A percentile compares a stretch with the other conserved stretches of the same genome.
phyloP scores from a whole-genome alignment of 768 basidiomycete genomes.

The Tremella yokohamensis region DNA sequence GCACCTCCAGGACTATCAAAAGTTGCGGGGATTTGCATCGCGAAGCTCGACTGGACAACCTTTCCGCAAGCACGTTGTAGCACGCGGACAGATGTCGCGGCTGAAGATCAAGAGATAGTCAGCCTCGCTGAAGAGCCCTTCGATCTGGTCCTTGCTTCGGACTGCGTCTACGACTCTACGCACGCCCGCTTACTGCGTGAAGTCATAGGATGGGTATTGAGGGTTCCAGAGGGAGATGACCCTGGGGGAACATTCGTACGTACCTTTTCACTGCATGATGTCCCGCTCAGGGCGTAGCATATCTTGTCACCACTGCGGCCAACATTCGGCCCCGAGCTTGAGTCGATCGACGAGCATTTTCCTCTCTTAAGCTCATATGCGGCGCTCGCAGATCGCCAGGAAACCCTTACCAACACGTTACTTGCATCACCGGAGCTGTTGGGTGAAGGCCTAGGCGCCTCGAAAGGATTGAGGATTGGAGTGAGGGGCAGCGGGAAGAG shows the following conservation, averaged over 20 bases:
- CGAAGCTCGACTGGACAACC: slow-evolving; percentile 48
- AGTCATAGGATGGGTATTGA: slow-evolving; percentile 40
- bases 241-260: slow-evolving; percentile 46
- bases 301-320: slow-evolving; percentile 49
- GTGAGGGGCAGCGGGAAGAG: slow-evolving; percentile 35
- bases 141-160: slow-evolving; percentile 47
- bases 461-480: slow-evolving; percentile 29
- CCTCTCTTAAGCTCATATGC: slow-evolving; percentile 32
- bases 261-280: background rate
- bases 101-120: background rate
- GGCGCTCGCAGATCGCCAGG: slow-evolving; percentile 14
- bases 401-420: background rate
- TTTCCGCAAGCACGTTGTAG: slow-evolving; percentile 24
- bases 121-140: slow-evolving; percentile 33
- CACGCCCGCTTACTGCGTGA: slow-evolving; percentile 47
- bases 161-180: slow-evolving; percentile 50
- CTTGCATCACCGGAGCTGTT: slow-evolving; percentile 6
- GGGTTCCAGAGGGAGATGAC: slow-evolving; percentile 37
- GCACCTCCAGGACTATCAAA: background rate
- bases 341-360: slow-evolving; percentile 46
- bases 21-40: slow-evolving; percentile 26
- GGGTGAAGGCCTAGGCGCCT: slow-evolving; percentile 35
- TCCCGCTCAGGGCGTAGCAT: slow-evolving; percentile 28
- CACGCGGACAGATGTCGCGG: background rate
- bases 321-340: slow-evolving; percentile 48